A percentile compares a stretch with the other conserved stretches of the same genome.
These are phyloP conservation scores for Russula sp. DNA, from an alignment of 768 basidiomycete species.

Conservation along the genomic window DNA sequence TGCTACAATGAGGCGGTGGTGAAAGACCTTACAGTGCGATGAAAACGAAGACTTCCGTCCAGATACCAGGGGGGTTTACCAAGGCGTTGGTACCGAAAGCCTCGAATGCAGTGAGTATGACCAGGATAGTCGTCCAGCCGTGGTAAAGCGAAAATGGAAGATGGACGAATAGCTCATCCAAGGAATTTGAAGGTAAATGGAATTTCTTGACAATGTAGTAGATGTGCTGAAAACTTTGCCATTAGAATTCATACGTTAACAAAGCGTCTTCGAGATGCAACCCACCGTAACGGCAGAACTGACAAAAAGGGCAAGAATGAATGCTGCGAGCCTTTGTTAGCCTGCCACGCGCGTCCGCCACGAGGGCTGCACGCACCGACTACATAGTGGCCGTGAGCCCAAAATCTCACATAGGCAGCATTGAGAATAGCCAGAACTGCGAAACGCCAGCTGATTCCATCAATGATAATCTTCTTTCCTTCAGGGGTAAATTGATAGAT, in stretches of 20 bases:
- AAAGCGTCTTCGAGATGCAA: conserved; percentile 1
- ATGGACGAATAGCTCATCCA: conserved; percentile 88
- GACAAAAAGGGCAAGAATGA: conserved; percentile 85
- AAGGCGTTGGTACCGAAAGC: conserved; percentile 82
- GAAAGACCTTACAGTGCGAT: conserved; percentile 64
- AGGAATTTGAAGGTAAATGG: conserved; percentile 57
- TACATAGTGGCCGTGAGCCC: conserved; percentile 74
- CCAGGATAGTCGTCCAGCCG: conserved; percentile 85
- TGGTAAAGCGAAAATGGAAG: conserved; percentile 96
- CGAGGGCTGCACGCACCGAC: conserved; percentile 41
- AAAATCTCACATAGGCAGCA: conserved; percentile 84
- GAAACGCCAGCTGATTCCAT: conserved; percentile 90
- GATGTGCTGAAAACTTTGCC: conserved; percentile 57
- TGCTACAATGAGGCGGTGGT: background rate
- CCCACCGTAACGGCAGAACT: conserved; percentile 61
- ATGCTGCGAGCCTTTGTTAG: conserved; percentile 49
- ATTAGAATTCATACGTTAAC: conserved; percentile 36
- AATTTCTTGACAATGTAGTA: conserved; percentile 94
- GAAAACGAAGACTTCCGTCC: conserved; percentile 96
- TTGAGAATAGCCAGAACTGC: conserved; percentile 85
- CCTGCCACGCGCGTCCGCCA: background rate
- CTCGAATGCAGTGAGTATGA: conserved; percentile 79
- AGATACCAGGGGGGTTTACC: conserved; percentile 65
- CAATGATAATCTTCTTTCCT: conserved; percentile 77
- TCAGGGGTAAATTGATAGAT: conserved; percentile 82